These are phyloP conservation scores for Zopfia rhizophila DNA, from an alignment of 2,329 filamentous ascomycete species.

Conservation along the genomic window DNA sequence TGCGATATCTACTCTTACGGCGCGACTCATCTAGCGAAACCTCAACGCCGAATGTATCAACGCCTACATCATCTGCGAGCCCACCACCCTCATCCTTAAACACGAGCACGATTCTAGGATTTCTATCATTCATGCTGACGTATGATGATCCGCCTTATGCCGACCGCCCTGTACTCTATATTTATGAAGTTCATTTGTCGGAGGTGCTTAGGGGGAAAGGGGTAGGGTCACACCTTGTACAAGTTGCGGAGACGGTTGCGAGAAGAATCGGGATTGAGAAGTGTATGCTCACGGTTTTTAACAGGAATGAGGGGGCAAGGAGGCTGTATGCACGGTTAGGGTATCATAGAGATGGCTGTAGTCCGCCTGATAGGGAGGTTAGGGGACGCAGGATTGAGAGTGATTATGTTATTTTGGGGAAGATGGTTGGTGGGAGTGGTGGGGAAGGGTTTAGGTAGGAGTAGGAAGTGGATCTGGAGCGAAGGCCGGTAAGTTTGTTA, in stretches of 20 bases:
- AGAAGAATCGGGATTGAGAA: slow-evolving; percentile 67
- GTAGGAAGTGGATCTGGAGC: too few species aligned
- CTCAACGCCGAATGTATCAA: not conserved
- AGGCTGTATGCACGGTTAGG: slow-evolving; percentile 71
- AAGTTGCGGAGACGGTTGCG: slow-evolving; percentile 65
- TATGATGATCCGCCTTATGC: slow-evolving; percentile 64
- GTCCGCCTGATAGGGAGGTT: slow-evolving; percentile 58
- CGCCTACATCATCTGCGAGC: not conserved
- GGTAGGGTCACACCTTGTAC: slow-evolving; percentile 70
- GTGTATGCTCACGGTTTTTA: slow-evolving; percentile 79
- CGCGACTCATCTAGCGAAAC: not conserved
- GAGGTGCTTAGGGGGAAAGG: slow-evolving; percentile 68
- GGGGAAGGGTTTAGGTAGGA: too few species aligned
- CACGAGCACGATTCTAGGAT: slow-evolving; percentile 35
- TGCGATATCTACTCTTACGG: slow-evolving; percentile 72
- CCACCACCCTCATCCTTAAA: not conserved
- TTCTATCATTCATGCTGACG: slow-evolving; percentile 75
- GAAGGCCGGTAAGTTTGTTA: too few species aligned
- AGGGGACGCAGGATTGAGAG: slow-evolving; percentile 30
- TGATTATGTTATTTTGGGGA: slow-evolving; percentile 40
- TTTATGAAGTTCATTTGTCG: slow-evolving; percentile 80
- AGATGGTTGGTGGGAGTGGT: not conserved
- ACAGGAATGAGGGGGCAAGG: slow-evolving; percentile 67
- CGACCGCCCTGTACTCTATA: slow-evolving; percentile 73
- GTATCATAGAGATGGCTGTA: slow-evolving; percentile 63